These are phyloP conservation scores for Xylaria castorea DNA, from an alignment of 495 filamentous ascomycete species.

Conservation along the genomic window DNA sequence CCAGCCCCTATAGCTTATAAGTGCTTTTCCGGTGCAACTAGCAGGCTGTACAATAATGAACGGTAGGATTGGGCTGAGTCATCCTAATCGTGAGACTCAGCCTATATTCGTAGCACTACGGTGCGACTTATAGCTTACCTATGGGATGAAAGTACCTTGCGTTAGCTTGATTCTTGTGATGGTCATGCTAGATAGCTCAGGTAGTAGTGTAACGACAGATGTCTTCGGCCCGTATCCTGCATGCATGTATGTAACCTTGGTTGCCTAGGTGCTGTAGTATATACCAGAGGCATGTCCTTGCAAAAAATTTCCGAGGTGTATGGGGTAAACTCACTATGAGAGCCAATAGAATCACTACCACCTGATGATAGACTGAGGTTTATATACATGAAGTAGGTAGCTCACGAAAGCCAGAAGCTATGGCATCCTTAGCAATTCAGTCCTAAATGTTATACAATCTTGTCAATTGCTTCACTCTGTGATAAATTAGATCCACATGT, in stretches of 20 bases:
- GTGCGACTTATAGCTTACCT: neutral
- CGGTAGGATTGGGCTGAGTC: too few relatives aligned
- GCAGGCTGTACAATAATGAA: neutral
- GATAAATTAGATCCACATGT: neutral
- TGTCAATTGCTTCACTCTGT: neutral
- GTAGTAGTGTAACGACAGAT: neutral
- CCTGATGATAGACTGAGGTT: neutral
- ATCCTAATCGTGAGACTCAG: neutral
- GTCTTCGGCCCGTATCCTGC: neutral
- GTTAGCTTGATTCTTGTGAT: neutral
- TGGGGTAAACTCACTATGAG: too few relatives aligned
- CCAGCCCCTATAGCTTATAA: neutral
- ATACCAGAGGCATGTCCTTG: neutral
- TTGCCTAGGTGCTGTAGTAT: neutral
- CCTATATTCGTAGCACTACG: neutral
- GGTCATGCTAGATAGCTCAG: neutral
- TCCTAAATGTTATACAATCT: neutral
- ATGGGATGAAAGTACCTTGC: neutral
- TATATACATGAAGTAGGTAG: neutral
- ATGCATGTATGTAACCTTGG: neutral
- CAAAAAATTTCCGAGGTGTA: neutral
- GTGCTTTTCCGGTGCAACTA: neutral
- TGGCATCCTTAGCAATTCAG: neutral
- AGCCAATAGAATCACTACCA: neutral
- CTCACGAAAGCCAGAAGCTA: too few relatives aligned